These are phyloP conservation scores for Puccinia triticina DNA, from an alignment of 1,284 basidiomycete species.

Conservation along the genomic window DNA sequence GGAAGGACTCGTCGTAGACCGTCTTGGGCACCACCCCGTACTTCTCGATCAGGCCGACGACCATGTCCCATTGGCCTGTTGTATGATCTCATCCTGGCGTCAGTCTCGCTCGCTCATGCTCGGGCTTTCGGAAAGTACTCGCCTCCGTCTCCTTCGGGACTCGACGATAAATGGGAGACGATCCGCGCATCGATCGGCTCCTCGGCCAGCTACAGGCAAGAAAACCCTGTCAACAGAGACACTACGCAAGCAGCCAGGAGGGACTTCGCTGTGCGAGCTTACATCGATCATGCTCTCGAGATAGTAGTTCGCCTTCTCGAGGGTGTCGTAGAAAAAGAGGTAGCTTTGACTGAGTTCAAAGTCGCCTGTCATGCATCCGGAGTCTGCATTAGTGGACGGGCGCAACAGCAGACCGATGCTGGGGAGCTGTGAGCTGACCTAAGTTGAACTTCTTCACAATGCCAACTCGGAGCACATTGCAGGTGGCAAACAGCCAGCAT, in stretches of 20 bases:
- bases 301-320: constrained; percentile 93
- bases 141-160: constrained; percentile 86
- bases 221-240: too few species aligned
- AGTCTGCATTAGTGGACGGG: neutral
- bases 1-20: constrained; percentile 81
- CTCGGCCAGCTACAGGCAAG: constrained; percentile 68
- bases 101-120: constrained; percentile 33
- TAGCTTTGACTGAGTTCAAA: constrained; percentile 67
- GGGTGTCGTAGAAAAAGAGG: constrained; percentile 90
- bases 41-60: constrained; percentile 78
- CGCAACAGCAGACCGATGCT: constrained; percentile 2
- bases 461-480: constrained; percentile 60
- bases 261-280: neutral
- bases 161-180: constrained; percentile 73
- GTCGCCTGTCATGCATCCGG: neutral
- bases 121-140: constrained; percentile 62
- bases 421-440: constrained; percentile 66
- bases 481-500: constrained; percentile 91
- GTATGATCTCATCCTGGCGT: too few species aligned
- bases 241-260: neutral
- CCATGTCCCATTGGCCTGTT: constrained; percentile 71
- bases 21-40: constrained; percentile 78
- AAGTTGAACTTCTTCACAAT: constrained; percentile 78
- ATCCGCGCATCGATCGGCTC: constrained; percentile 80
- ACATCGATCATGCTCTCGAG: constrained; percentile 79